Conservation (phyloP, 2,329 filamentous ascomycete genomes). For the Aspergillus vadensis region DNA sequence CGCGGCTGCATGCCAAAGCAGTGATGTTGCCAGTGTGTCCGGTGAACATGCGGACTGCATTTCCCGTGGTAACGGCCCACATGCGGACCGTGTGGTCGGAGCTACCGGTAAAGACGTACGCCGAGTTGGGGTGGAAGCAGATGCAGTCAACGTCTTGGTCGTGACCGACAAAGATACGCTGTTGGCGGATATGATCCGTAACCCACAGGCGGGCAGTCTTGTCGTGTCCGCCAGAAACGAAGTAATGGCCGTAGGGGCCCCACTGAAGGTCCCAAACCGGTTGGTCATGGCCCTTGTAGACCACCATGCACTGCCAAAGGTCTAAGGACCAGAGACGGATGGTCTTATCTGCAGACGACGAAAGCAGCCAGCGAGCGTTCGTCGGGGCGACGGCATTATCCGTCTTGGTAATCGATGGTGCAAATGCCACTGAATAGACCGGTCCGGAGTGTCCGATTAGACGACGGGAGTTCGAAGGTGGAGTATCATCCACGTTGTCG, state of each 20-base stretch:
- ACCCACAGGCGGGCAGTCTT: constrained; percentile 89
- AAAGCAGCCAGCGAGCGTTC: constrained; percentile 75
- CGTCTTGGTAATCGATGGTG: constrained; percentile 62
- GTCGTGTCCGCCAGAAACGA: constrained; percentile 83
- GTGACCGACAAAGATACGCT: constrained; percentile 87
- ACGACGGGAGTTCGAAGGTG: constrained; percentile 71
- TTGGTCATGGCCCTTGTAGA: constrained; percentile 90
- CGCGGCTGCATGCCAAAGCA: constrained; percentile 79
- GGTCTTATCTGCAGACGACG: constrained; percentile 82
- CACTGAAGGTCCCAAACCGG: constrained; percentile 87
- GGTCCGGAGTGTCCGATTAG: constrained; percentile 86
- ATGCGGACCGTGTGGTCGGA: constrained; percentile 93
- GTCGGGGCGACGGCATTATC: constrained; percentile 57
- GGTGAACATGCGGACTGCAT: constrained; percentile 85
- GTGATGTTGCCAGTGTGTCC: constrained; percentile 89
- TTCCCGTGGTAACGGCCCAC: constrained; percentile 91
- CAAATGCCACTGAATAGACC: constrained; percentile 88
- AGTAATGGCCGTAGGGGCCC: constrained; percentile 95
- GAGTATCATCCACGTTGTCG: constrained; percentile 59
- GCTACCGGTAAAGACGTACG: constrained; percentile 90
- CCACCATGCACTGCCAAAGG: constrained; percentile 85
- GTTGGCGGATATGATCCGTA: constrained; percentile 86
- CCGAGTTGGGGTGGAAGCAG: constrained; percentile 92
- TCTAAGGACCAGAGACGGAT: constrained; percentile 92
- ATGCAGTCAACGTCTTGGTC: constrained; percentile 89